Evolutionary conservation across 2,329 filamentous ascomycete species (phyloP), one percentile per base, ranked within the genome.

Genomic region (Hawksworthiomyces lignivorus): DNA sequence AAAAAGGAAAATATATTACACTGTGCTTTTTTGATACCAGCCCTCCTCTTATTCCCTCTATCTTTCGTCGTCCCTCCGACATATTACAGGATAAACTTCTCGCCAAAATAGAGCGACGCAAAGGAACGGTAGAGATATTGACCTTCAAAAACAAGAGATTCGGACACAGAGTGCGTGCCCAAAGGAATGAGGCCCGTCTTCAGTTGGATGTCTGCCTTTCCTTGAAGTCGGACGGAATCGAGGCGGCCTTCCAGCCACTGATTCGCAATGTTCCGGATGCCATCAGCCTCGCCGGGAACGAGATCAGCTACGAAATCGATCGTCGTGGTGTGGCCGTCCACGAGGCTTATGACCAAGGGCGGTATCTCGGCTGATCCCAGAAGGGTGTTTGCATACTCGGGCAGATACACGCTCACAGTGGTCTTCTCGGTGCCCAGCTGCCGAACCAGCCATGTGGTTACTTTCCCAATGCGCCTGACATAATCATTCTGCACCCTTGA

Each of bases 201-300:
- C 43, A 97, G 63, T 24, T 73, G 72, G 28, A 97, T 69, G 29
- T 81, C 68, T 20, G 87, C 82, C 54, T 82, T 83, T 32, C 84
- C 90, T 41, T 80, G 72, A 12, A 97, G 67, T 47, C 75, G 77
- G 44, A 98, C 64, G 43, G 74, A 70, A 10, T 79, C 74, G 44
- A 97, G 67, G 41, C 78, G 81, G 29, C 89, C 88, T 41, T 85
- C 80, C 46, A 98, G 66, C 81, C 87, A 97, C 60, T 95, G 84
- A 58, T 92, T 87, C 35, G 86, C 87, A 48, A 97, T 75, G 45
- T 74, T 75, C 46, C 86, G 81, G 52, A 96, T 79, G 6, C 81
- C 82, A 41, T 88, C 79, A 12, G 86, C 67, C 54, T 88, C 77
- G 22, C 88, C 89, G 20, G 87, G 83, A 28, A 74, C 67, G 29